Percentiles rank a stretch among this genome's conserved stretches.
Evolutionary conservation across 2,329 filamentous ascomycete species (phyloP).

Genomic region (Thelonectria blattea): DNA sequence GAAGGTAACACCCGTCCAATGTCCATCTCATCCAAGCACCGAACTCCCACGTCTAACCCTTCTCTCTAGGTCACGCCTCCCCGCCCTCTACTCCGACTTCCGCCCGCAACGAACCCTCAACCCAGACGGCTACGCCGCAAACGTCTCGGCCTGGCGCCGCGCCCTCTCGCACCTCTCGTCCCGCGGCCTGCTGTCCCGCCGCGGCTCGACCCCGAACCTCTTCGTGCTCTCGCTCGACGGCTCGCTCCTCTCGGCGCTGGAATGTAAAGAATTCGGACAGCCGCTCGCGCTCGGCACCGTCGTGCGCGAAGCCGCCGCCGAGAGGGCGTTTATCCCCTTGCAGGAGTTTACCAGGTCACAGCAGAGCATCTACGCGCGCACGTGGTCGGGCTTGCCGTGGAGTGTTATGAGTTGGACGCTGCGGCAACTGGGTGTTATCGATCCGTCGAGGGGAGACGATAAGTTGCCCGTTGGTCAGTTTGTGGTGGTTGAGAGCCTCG

Average conservation of each 20-base stretch:
- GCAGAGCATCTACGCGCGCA: conserved; percentile 74
- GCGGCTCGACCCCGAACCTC: conserved; percentile 50
- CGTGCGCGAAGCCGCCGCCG: conserved; percentile 73
- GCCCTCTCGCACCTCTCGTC: conserved; percentile 73
- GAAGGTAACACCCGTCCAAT: conserved; percentile 50
- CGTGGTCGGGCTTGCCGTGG: conserved; percentile 74
- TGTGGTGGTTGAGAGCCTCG: conserved; percentile 68
- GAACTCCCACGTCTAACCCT: background rate
- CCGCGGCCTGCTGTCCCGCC: conserved; percentile 59
- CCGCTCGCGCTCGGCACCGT: conserved; percentile 83
- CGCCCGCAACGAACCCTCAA: conserved; percentile 75
- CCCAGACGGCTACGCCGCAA: conserved; percentile 83
- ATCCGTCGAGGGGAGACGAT: conserved; percentile 55
- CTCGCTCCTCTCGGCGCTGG: conserved; percentile 71
- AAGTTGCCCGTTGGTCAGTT: conserved; percentile 66
- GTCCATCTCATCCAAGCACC: background rate
- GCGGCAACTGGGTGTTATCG: conserved; percentile 69
- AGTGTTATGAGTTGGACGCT: conserved; percentile 77
- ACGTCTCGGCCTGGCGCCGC: conserved; percentile 78
- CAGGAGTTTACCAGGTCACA: conserved; percentile 68
- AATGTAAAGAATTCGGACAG: conserved; percentile 78
- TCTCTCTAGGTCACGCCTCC: conserved; percentile 69
- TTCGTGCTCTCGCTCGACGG: conserved; percentile 64
- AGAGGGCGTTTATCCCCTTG: conserved; percentile 72
- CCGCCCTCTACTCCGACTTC: conserved; percentile 90